These are phyloP conservation scores for Bonia amplexicaulis DNA, from an alignment of 176 grass and related monocot genomes.

Conservation along the genomic window DNA sequence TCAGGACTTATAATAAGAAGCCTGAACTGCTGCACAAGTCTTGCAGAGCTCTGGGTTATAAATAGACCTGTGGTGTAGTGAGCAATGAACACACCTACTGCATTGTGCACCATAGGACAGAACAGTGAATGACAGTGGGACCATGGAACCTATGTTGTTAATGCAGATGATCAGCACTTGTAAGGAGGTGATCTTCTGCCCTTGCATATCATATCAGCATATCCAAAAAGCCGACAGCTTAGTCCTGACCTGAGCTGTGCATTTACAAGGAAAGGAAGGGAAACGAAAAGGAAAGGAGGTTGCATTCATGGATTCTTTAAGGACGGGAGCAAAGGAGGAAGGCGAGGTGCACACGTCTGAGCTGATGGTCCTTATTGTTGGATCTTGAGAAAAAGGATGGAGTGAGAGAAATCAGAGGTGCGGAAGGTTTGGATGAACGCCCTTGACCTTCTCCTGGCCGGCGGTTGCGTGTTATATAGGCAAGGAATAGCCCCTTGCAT, in stretches of 20 bases:
- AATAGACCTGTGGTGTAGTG: not conserved
- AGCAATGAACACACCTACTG: not conserved
- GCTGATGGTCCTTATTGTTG: too few species aligned
- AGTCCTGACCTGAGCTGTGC: not conserved
- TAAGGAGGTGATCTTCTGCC: not conserved
- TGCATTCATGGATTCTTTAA: not conserved
- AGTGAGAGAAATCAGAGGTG: too few species aligned
- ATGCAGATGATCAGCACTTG: not conserved
- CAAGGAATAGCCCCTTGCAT: too few species aligned
- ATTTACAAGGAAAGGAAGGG: not conserved
- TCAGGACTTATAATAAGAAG: too few species aligned
- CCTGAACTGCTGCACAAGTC: too few species aligned
- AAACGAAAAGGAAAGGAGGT: not conserved
- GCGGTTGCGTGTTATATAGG: too few species aligned
- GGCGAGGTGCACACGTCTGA: not conserved
- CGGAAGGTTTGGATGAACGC: too few species aligned
- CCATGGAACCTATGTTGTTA: not conserved
- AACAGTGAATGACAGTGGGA: not conserved
- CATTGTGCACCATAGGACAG: not conserved
- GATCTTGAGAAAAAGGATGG: not conserved
- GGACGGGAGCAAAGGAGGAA: not conserved
- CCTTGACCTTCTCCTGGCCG: too few species aligned
- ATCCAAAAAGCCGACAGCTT: not conserved
- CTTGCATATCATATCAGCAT: not conserved
- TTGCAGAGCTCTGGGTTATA: not conserved